A percentile compares a stretch with the other conserved stretches of the same genome.
Conservation (phyloP, 1,284 basidiomycete genomes). For the Marasmius tenuissimus region DNA sequence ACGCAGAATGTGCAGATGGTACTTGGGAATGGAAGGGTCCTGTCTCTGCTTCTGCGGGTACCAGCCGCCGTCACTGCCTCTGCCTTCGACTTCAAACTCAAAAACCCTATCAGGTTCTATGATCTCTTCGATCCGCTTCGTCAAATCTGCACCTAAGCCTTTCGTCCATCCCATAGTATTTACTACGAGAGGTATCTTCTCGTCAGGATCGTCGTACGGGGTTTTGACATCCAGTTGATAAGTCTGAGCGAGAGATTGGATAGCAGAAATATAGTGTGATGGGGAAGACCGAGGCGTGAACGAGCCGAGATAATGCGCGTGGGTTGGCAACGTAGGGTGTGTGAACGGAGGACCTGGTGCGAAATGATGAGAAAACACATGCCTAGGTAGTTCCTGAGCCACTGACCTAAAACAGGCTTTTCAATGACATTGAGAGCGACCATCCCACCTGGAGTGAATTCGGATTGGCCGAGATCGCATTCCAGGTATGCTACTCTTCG, state of each 20-base stretch:
- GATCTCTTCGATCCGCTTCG: slow-evolving; percentile 66
- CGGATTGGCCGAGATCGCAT: slow-evolving; percentile 91
- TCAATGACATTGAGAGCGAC: slow-evolving; percentile 80
- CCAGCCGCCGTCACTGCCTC: slow-evolving; percentile 21
- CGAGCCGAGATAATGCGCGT: slow-evolving; percentile 85
- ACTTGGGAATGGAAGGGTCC: not conserved
- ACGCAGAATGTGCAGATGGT: slow-evolving; percentile 28
- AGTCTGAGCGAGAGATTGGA: slow-evolving; percentile 67
- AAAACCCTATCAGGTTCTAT: slow-evolving; percentile 69
- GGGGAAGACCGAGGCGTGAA: slow-evolving; percentile 80
- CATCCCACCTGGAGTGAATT: slow-evolving; percentile 88
- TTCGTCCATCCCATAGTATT: slow-evolving; percentile 99
- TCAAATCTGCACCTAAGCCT: slow-evolving; percentile 87
- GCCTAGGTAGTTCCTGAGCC: not conserved
- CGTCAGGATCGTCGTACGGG: slow-evolving; percentile 29
- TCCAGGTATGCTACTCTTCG: slow-evolving; percentile 86
- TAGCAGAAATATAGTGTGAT: slow-evolving; percentile 73
- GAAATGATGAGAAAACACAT: not conserved
- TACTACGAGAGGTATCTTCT: slow-evolving; percentile 78
- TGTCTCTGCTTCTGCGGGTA: slow-evolving; percentile 8
- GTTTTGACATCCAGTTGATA: slow-evolving; percentile 74
- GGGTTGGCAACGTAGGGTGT: slow-evolving; percentile 69
- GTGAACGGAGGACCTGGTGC: slow-evolving; percentile 82
- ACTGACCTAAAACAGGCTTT: slow-evolving; percentile 66
- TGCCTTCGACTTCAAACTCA: slow-evolving; percentile 51